These are phyloP conservation scores for Cladosporium sphaerospermum DNA, from an alignment of 2,329 filamentous ascomycete species.

Conservation along the genomic window DNA sequence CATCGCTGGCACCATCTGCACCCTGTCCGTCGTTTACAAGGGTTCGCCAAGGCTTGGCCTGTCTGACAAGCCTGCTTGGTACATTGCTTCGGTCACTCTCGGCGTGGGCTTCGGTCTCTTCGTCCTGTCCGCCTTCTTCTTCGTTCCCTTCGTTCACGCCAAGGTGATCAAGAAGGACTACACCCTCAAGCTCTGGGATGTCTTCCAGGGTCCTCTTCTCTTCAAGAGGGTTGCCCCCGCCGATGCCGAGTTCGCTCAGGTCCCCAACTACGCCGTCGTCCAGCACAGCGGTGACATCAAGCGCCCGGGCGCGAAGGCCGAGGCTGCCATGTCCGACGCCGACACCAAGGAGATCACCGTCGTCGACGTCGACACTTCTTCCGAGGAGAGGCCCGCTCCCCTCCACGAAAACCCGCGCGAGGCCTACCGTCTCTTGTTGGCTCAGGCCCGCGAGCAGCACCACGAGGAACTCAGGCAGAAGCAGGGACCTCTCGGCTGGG, in stretches of 20 bases:
- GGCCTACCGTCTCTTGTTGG: conserved; percentile 57
- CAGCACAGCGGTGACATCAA: conserved; percentile 49
- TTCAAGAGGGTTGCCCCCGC: conserved; percentile 49
- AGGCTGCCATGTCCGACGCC: conserved; percentile 3
- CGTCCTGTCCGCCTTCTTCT: conserved; percentile 38
- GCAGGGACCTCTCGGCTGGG: conserved; percentile 70
- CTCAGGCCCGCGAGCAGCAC: conserved; percentile 51
- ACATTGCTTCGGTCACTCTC: conserved; percentile 48
- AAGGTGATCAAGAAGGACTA: conserved; percentile 29
- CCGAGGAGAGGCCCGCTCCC: background rate
- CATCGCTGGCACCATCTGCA: conserved; percentile 44
- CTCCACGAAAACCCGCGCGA: conserved; percentile 23
- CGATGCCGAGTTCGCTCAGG: conserved; percentile 49
- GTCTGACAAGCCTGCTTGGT: conserved; percentile 34
- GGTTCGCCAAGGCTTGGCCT: conserved; percentile 40
- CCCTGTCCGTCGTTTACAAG: conserved; percentile 54
- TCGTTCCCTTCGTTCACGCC: conserved; percentile 31
- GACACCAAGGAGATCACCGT: conserved; percentile 9
- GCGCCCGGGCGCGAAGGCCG: conserved; percentile 31
- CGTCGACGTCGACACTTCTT: conserved; percentile 3
- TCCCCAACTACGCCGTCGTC: conserved; percentile 73
- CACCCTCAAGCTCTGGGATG: conserved; percentile 27
- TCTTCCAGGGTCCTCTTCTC: conserved; percentile 32
- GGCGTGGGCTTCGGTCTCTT: conserved; percentile 31
- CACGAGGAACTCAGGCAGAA: conserved; percentile 58